These are phyloP conservation scores for Allium sativum DNA, from an alignment of 106 monocot species.

Conservation along the genomic window DNA sequence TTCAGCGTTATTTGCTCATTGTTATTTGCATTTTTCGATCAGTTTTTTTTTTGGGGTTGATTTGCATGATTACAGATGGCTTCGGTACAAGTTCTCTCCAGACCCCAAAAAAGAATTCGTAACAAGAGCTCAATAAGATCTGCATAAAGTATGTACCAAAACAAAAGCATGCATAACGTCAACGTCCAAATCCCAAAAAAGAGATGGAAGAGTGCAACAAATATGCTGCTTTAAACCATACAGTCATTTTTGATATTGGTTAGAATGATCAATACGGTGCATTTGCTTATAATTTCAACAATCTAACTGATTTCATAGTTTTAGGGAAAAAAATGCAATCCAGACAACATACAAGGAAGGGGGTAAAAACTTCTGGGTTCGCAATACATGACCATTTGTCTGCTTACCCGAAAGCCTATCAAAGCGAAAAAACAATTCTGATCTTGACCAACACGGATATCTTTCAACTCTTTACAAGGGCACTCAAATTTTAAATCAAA, in stretches of 20 bases:
- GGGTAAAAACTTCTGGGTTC: slow-evolving; percentile 58
- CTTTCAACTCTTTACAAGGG: slow-evolving; percentile 33
- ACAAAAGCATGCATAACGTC: too few species aligned
- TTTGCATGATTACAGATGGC: too few species aligned
- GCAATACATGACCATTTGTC: slow-evolving; percentile 60
- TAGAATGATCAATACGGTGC: slow-evolving; percentile 52
- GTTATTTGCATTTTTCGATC: too few species aligned
- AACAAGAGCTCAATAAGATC: too few species aligned
- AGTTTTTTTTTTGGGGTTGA: too few species aligned
- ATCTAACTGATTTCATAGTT: slow-evolving; percentile 29
- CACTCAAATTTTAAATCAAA: slow-evolving; percentile 40
- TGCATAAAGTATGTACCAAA: too few species aligned
- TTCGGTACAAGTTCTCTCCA: too few species aligned
- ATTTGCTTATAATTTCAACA: slow-evolving; percentile 15
- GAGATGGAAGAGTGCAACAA: too few species aligned
- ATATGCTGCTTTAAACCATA: too few species aligned
- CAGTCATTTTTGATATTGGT: slow-evolving; percentile 66
- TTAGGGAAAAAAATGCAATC: slow-evolving; percentile 30
- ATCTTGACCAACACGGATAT: slow-evolving; percentile 48
- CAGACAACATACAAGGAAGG: slow-evolving; percentile 46
- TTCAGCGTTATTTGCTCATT: too few species aligned
- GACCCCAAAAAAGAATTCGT: too few species aligned
- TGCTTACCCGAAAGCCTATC: slow-evolving; percentile 60
- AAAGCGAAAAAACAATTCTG: slow-evolving; percentile 18
- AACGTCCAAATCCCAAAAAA: too few species aligned